Base-by-base conservation (phyloP, 2,329 filamentous ascomycete genomes). In the Pestalotiopsis sp. region DNA sequence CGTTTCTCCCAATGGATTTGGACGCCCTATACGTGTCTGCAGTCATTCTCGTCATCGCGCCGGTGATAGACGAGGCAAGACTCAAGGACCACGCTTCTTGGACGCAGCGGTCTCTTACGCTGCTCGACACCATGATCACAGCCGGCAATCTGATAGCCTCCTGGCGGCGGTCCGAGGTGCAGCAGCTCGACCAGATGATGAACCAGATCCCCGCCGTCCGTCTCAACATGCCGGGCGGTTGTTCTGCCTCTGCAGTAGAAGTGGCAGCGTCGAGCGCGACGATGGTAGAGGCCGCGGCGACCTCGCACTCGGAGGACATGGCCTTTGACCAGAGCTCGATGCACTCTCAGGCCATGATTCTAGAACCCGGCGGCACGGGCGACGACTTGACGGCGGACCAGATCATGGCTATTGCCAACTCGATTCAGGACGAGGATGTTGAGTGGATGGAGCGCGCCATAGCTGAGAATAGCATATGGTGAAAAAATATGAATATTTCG, bases 161-260 rank as follows among this genome's bases (percentile, higher is more conserved):
- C 5, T 82, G 82, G 48, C 78, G 81, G 11, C 78, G 80, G 57
- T 76, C 77, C 1, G 85, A 86, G 68, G 74, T 86, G 1, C 78
- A 82, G 40, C 82, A 83, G 60, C 74, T 86, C 0, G 78, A 82
- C 9, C 76, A 79, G 30, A 79, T 82, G 75, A 62, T 83, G 2
- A 72, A 26, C 6, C 24, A 63, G 22, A 22, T 48, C 20, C 38
- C 26, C 30, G 30, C n/a, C 35, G 26, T 35, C 24, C 13, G 60
- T 13, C 20, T 39, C 39, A 14, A 26, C 38, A 26, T n/a, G 13
- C 60, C 38, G 30, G 30, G 30, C 2, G 30, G 22, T 24, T 48
- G 38, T 4, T 48, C 38, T 6, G 6, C 60, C 39, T 3, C 22
- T n/a, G 20, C 24, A 38, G 14, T 20, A 17, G 60, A 35, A 35